Evolutionary conservation across 192 early-diverging fungal genomes (phyloP), one percentile per base, ranked within the genome.

Genomic region (Podila epigama): DNA sequence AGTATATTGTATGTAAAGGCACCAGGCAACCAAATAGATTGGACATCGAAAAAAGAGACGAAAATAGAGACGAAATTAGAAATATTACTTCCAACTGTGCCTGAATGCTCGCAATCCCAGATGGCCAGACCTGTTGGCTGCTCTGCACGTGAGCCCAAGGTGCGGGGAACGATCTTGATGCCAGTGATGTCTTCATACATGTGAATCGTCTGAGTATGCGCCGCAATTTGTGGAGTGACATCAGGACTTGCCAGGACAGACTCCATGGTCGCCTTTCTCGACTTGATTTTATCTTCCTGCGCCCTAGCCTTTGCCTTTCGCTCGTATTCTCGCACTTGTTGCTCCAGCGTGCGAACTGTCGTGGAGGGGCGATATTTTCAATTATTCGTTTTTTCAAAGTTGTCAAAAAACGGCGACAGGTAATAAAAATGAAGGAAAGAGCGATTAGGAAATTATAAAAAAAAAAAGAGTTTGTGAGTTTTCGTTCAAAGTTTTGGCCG

Each of bases 31-130:
- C 41, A 15, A 10, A 52, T 5, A 15, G 10, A 22, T 25, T 25
- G 2, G 1, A 10, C 51, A 10, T 22, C 22, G 25, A 56, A 15
- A 56, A 4, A 9, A n/a, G 5, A 33, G 31, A 7, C 29, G 22
- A 11, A 56, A 20, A 56, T 15, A 56, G 5, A 15, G 3, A 51
- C 27, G 20, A 25, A 51, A 34, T 6, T n/a, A 60, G 36, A 56
- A 1, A 6, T 68, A 60, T 9, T 77, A 77, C 73, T 77, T 9
- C 73, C 73, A 31, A 44, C 54, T 44, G 51, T 41, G n/a, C 73
- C 73, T 27, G 60, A 33, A 10, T 68, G 60, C 32, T 77, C 73
- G 32, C 66, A 77, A 3, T 77, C 73, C 73, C 73, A 77, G 25
- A 68, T 16, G 18, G 42, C 48, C 13, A 63, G 52, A 4, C 52